Evolutionary conservation across 495 filamentous ascomycete species (phyloP), one percentile per base, ranked within the genome.

Genomic region (Trichoderma asperelloides): DNA sequence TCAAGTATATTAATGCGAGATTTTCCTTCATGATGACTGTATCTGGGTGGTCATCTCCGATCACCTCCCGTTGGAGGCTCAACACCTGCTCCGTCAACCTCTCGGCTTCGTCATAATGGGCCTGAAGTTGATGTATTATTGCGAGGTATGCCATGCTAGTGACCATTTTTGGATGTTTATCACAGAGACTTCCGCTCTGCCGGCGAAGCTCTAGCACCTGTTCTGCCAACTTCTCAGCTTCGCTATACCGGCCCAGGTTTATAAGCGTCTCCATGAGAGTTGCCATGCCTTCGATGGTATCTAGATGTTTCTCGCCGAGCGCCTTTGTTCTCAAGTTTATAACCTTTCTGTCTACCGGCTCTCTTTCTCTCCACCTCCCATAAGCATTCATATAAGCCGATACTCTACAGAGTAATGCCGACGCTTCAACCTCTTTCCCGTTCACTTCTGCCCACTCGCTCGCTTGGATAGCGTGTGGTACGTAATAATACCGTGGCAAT

Each of bases 271-370:
- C 12, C 39, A 12, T 12, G 39, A 63, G 70, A 65, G 75, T 74
- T 30, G 66, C 66, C 63, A 67, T 70, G 39, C 69, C 70, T 2
- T 0, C 1, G 30, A 72, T 67, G 33, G 74, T 78, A 45, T 69
- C 33, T 18, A 70, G 69, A 72, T 79, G 72, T 23, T 73, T 70
- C 6, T 67, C 65, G 1, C 79, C 79, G 3, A 80, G 68, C 1
- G 69, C 47, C 43, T 71, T n/a, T 25, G 47, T 37, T 70, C 69
- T n/a, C n/a, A n/a, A n/a, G n/a, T n/a, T n/a, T n/a, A n/a, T n/a
- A n/a, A n/a, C 47, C 41, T 45, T 63, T 70, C 67, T 41, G 71
- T 60, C 68, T 68, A 66, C 68, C 62, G 33, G n/a, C n/a, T n/a
- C n/a, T n/a, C 39, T 40, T 62, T 70, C 67, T 40, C 72, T 57